phyloP scores from a whole-genome alignment of 495 filamentous ascomycete species.

The Massariosphaeria phaeospora region DNA sequence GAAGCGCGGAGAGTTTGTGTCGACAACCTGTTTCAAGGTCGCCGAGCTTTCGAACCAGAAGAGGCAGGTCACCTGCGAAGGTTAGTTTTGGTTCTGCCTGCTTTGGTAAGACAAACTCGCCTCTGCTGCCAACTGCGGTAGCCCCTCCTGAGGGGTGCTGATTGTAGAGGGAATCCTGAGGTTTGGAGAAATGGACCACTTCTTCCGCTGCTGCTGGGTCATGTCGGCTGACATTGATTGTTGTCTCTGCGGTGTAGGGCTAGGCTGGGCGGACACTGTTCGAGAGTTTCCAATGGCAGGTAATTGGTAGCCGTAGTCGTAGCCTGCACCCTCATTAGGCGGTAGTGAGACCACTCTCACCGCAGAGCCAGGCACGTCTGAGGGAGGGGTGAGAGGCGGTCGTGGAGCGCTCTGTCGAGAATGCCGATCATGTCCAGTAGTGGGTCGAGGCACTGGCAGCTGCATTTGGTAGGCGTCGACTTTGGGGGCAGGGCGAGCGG shows the following conservation, averaged over 20 bases:
- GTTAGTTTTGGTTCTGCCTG: neutral
- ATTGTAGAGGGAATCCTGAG: constrained; percentile 29
- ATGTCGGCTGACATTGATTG: constrained; percentile 6
- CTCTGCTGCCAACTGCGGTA: constrained; percentile 34
- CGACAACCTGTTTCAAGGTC: constrained; percentile 67
- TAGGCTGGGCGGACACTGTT: constrained; percentile 7
- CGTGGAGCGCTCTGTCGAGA: constrained; percentile 4
- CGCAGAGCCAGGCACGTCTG: constrained; percentile 17
- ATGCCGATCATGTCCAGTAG: constrained; percentile 1
- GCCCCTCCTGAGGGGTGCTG: constrained; percentile 29
- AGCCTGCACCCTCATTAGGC: constrained; percentile 10
- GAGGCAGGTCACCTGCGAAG: constrained; percentile 78
- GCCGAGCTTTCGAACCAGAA: constrained; percentile 97
- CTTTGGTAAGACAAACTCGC: constrained; percentile 6
- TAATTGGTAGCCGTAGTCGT: constrained; percentile 18
- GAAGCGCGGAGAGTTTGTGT: constrained; percentile 48
- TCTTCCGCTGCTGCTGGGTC: constrained; percentile 11
- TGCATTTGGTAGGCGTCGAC: constrained; percentile 25
- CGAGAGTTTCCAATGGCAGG: constrained; percentile 25
- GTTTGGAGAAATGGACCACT: constrained; percentile 30
- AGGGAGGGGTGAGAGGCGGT: constrained; percentile 24
- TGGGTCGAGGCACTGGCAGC: constrained; percentile 23
- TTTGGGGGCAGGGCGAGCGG: constrained; percentile 10
- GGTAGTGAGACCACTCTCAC: constrained; percentile 24
- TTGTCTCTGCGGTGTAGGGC: constrained; percentile 6